Percentiles rank a stretch among this genome's conserved stretches.
Evolutionary conservation across 805 yeast species (phyloP).

Genomic region (Naumovozyma castellii): DNA sequence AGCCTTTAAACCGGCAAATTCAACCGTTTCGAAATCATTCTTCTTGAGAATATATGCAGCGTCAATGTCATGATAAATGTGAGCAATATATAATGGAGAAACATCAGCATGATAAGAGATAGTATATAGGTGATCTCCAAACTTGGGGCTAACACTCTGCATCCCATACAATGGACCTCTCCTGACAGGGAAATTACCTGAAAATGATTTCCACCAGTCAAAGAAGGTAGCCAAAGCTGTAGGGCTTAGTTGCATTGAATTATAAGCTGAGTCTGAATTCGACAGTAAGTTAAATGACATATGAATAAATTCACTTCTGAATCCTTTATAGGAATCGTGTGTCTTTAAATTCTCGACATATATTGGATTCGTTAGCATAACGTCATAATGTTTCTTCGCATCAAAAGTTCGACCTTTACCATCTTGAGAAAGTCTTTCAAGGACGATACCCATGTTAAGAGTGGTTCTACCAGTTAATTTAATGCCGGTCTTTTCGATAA

Average conservation of each 20-base stretch:
- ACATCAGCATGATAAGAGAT: slow-evolving; percentile 71
- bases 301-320: slow-evolving; percentile 75
- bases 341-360: slow-evolving; percentile 35
- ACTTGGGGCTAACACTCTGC: slow-evolving; percentile 47
- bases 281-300: slow-evolving; percentile 51
- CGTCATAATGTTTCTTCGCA: slow-evolving; percentile 52
- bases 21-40: slow-evolving; percentile 22
- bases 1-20: slow-evolving; percentile 64
- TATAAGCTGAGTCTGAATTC: slow-evolving; percentile 37
- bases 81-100: slow-evolving; percentile 65
- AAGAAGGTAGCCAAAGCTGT: slow-evolving; percentile 56
- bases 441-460: slow-evolving; percentile 47
- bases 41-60: slow-evolving; percentile 18
- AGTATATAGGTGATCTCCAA: slow-evolving; percentile 65
- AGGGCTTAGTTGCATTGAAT: slow-evolving; percentile 73
- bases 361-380: slow-evolving; percentile 48
- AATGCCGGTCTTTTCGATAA: slow-evolving; percentile 46
- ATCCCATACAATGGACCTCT: slow-evolving; percentile 64
- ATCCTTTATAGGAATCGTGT: slow-evolving; percentile 77
- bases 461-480: slow-evolving; percentile 51
- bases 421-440: slow-evolving; percentile 38
- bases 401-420: slow-evolving; percentile 35
- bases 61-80: slow-evolving; percentile 46
- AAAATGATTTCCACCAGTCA: slow-evolving; percentile 79
- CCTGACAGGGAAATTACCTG: slow-evolving; percentile 73